Conservation (phyloP, 768 basidiomycete species). For the Hemileccinum rubropunctum region DNA sequence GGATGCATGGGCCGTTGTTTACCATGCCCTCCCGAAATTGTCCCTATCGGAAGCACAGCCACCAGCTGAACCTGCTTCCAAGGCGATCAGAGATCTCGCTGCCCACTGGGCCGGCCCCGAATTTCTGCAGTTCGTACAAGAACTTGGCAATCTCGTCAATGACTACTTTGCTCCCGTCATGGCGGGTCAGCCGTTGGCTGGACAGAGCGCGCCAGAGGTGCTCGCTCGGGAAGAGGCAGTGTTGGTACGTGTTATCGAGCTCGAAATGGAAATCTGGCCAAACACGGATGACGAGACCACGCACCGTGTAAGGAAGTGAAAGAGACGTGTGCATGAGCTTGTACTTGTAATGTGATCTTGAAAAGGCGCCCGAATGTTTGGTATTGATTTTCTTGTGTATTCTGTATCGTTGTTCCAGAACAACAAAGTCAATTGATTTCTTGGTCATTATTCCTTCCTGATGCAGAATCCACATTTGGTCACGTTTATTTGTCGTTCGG, state of each 20-base stretch:
- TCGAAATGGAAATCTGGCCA: slow-evolving; percentile 64
- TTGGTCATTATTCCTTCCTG: too few relatives aligned
- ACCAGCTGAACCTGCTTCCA: slow-evolving; percentile 3
- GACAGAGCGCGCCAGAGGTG: slow-evolving; percentile 6
- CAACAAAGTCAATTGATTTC: too few relatives aligned
- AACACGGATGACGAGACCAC: slow-evolving; percentile 34
- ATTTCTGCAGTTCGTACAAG: slow-evolving; percentile 52
- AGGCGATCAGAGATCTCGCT: slow-evolving; percentile 48
- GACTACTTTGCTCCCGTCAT: slow-evolving; percentile 35
- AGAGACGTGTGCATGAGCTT: too few relatives aligned
- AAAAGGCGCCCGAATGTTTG: too few relatives aligned
- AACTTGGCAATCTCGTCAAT: slow-evolving; percentile 48
- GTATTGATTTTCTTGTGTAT: too few relatives aligned
- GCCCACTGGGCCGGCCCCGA: slow-evolving; percentile 60
- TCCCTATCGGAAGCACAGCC: background rate
- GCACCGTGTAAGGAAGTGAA: background rate
- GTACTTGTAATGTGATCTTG: too few relatives aligned
- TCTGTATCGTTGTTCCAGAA: too few relatives aligned
- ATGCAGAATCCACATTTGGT: too few relatives aligned
- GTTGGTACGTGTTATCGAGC: slow-evolving; percentile 57
- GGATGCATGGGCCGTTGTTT: slow-evolving; percentile 61
- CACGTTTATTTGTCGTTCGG: too few relatives aligned
- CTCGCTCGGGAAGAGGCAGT: slow-evolving; percentile 42
- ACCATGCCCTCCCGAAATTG: slow-evolving; percentile 9
- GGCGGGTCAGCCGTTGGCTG: slow-evolving; percentile 21